These are phyloP conservation scores for Odonthalia washingtoniensis DNA, from an alignment of 31 red algal species.

Conservation along the genomic window DNA sequence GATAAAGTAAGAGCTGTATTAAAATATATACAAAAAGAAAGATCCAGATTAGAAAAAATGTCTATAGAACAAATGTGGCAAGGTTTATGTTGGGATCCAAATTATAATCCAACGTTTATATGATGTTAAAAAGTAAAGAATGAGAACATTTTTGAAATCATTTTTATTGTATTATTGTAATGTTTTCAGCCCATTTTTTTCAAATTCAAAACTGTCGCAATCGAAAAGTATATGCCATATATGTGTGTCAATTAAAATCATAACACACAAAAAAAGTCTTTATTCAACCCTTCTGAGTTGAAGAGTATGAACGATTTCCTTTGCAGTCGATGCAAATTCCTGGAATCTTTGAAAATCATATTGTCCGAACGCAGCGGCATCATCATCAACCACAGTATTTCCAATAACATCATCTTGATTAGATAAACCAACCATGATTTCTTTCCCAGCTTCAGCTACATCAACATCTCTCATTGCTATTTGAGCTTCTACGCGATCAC, in stretches of 20 bases:
- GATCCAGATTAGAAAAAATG: conserved; percentile 17
- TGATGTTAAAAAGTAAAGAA: not conserved
- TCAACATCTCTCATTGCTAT: conserved; percentile 91
- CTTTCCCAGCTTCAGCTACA: conserved; percentile 53
- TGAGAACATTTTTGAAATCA: too few species aligned
- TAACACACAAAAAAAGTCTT: not conserved
- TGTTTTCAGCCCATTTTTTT: too few species aligned
- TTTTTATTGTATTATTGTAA: too few species aligned
- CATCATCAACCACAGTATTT: conserved; percentile 5
- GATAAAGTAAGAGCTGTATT: conserved; percentile 27
- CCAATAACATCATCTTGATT: conserved; percentile 30
- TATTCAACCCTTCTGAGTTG: conserved; percentile 82
- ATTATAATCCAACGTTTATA: not conserved
- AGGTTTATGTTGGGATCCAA: conserved; percentile 41
- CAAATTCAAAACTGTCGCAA: too few species aligned
- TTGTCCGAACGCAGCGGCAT: conserved; percentile 42
- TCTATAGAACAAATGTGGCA: conserved; percentile 63
- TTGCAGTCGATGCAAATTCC: conserved; percentile 78
- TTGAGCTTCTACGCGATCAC: conserved; percentile 86
- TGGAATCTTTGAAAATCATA: conserved; percentile 84
- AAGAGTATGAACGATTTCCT: conserved; percentile 96
- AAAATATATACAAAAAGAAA: conserved; percentile 56
- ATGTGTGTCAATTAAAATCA: not conserved
- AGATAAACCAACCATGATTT: conserved; percentile 55
- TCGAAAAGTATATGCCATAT: too few species aligned